Evolutionary conservation across 2,329 filamentous ascomycete species (phyloP).

Genomic region (Arthrinium phaeospermum): DNA sequence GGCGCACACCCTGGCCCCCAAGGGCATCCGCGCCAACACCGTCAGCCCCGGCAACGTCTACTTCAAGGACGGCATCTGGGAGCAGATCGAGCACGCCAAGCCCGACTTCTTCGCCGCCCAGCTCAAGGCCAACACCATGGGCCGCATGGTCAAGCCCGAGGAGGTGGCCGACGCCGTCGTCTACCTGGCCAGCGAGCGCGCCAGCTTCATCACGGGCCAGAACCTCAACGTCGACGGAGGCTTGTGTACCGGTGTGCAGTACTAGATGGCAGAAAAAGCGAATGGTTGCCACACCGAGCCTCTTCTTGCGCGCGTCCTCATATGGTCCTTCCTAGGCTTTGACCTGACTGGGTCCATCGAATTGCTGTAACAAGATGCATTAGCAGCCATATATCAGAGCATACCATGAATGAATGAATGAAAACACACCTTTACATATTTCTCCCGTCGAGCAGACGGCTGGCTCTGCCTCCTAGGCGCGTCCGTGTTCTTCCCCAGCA

Average conservation of each 20-base stretch:
- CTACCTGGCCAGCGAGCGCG: slow-evolving; percentile 28
- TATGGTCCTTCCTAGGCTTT: background rate
- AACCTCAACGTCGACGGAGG: slow-evolving; percentile 31
- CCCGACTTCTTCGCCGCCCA: slow-evolving; percentile 37
- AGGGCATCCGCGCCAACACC: slow-evolving; percentile 43
- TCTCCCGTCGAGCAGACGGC: background rate
- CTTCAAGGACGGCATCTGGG: slow-evolving; percentile 43
- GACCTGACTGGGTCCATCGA: background rate
- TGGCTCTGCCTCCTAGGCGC: background rate
- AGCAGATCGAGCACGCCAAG: slow-evolving; percentile 36
- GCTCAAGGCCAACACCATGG: slow-evolving; percentile 28
- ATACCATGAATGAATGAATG: background rate
- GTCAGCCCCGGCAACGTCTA: slow-evolving; percentile 44
- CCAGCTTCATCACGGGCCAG: slow-evolving; percentile 27
- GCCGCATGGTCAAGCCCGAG: slow-evolving; percentile 28
- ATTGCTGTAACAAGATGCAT: background rate
- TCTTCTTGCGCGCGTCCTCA: background rate
- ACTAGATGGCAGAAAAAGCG: background rate
- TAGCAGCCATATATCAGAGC: background rate
- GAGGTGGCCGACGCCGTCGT: slow-evolving; percentile 32
- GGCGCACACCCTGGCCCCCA: slow-evolving; percentile 40
- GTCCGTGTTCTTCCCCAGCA: slow-evolving; percentile 6
- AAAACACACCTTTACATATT: background rate
- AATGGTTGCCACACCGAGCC: background rate
- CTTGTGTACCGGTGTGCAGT: slow-evolving; percentile 22